These are phyloP conservation scores for Talaromyces verruculosus DNA, from an alignment of 2,329 filamentous ascomycete species.

Conservation along the genomic window DNA sequence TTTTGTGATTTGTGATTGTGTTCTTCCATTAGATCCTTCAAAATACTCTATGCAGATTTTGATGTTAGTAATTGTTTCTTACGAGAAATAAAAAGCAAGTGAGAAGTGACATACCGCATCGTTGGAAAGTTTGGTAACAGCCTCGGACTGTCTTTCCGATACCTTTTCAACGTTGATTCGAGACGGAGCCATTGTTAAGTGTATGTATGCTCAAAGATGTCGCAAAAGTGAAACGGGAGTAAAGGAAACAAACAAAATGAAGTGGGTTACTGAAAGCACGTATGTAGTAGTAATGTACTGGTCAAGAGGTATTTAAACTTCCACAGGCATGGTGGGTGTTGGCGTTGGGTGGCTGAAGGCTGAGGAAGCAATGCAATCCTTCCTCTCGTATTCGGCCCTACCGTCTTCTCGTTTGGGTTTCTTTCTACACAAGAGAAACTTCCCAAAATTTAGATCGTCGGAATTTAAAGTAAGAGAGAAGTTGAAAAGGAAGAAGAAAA, in stretches of 20 bases:
- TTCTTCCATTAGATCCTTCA: constrained; percentile 1
- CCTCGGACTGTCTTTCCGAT: not conserved
- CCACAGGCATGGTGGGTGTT: not conserved
- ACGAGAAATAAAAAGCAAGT: too few relatives aligned
- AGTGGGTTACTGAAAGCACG: not conserved
- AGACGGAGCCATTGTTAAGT: not conserved
- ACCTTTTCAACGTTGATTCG: not conserved
- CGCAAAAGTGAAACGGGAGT: not conserved
- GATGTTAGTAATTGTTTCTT: too few relatives aligned
- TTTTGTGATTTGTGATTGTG: not conserved
- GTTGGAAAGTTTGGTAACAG: not conserved
- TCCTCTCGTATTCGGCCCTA: not conserved
- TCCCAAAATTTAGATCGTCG: not conserved
- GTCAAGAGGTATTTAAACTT: constrained; percentile 2
- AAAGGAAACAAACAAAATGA: not conserved
- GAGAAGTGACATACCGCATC: not conserved
- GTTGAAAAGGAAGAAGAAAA: not conserved
- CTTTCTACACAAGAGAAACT: not conserved
- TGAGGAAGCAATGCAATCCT: not conserved
- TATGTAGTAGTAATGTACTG: not conserved
- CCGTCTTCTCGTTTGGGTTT: not conserved
- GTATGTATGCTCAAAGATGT: not conserved
- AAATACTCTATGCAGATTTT: not conserved
- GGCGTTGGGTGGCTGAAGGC: not conserved
- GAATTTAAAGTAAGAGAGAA: not conserved